These are phyloP conservation scores for Ceratobasidium sp. DNA, from an alignment of 1,284 basidiomycete species.

Conservation along the genomic window DNA sequence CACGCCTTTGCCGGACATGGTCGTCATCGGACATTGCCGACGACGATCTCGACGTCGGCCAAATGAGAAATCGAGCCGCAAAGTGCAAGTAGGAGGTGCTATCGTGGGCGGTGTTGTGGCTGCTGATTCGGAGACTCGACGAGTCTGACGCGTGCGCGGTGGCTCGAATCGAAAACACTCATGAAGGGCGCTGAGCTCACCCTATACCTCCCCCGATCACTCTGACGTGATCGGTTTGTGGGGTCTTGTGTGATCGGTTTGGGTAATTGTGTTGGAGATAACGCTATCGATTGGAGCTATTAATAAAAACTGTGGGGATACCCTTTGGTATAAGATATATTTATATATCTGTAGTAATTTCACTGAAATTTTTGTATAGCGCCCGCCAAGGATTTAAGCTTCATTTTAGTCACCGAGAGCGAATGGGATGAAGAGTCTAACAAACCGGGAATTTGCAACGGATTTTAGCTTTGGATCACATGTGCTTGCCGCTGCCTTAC, in stretches of 20 bases:
- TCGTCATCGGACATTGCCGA: constrained; percentile 49
- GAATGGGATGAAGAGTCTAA: neutral
- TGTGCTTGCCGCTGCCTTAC: constrained; percentile 1
- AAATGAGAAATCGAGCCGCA: constrained; percentile 28
- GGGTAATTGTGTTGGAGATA: neutral
- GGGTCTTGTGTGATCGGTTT: neutral
- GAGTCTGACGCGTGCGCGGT: constrained; percentile 30
- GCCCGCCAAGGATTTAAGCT: no score
- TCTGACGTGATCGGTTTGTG: neutral
- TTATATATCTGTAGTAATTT: no score
- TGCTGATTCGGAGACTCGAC: neutral
- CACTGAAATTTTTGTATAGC: no score
- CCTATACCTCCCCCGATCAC: constrained; percentile 35
- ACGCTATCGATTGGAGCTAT: neutral
- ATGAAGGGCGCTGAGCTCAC: constrained; percentile 40
- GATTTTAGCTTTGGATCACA: constrained; percentile 40
- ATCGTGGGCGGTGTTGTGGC: neutral
- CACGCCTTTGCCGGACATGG: constrained; percentile 52
- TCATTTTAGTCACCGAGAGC: no score
- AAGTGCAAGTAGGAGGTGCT: neutral
- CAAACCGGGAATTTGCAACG: constrained; percentile 33
- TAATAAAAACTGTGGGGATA: no score
- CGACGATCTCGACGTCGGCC: constrained; percentile 30
- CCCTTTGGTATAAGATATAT: no score
- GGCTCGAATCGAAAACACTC: constrained; percentile 36